Conservation (phyloP, 1,284 basidiomycete genomes). For the Trametes hirsuta region DNA sequence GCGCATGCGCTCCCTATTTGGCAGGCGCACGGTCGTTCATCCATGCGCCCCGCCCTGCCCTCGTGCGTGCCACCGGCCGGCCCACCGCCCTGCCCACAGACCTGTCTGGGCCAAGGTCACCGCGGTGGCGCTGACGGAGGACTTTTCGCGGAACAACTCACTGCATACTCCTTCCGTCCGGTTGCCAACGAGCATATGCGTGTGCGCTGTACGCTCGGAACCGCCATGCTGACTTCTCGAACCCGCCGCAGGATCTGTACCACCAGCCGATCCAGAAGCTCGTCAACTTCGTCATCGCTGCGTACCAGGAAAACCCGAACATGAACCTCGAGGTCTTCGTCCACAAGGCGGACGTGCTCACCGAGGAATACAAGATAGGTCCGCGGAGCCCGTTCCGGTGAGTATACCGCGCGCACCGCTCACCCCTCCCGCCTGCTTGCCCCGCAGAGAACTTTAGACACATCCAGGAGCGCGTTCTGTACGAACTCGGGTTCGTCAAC, state of each 20-base stretch:
- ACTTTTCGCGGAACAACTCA: not conserved
- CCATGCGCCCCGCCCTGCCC: not conserved
- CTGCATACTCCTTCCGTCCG: too few relatives aligned
- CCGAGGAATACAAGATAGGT: slow-evolving; percentile 94
- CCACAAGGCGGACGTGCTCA: slow-evolving; percentile 93
- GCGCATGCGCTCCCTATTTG: not conserved
- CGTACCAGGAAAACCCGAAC: slow-evolving; percentile 75
- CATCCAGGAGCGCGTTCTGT: slow-evolving; percentile 83
- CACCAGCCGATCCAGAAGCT: slow-evolving; percentile 81
- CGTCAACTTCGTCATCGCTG: slow-evolving; percentile 75
- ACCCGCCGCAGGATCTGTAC: slow-evolving; percentile 57
- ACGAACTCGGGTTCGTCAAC: slow-evolving; percentile 78
- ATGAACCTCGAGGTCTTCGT: slow-evolving; percentile 93
- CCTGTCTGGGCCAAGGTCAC: not conserved
- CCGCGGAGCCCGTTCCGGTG: slow-evolving; percentile 24
- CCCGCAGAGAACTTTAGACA: slow-evolving; percentile 82
- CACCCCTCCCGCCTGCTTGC: not conserved
- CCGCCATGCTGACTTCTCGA: not conserved
- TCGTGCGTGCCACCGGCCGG: not conserved
- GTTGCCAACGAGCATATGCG: too few relatives aligned
- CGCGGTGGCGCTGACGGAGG: not conserved
- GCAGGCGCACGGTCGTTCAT: slow-evolving; percentile 10
- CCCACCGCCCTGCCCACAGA: not conserved
- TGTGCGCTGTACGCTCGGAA: too few relatives aligned
- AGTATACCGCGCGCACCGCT: not conserved